Evolutionary conservation across 495 filamentous ascomycete species (phyloP), one percentile per base, ranked within the genome.

Genomic region (Hypoxylon cercidicola): DNA sequence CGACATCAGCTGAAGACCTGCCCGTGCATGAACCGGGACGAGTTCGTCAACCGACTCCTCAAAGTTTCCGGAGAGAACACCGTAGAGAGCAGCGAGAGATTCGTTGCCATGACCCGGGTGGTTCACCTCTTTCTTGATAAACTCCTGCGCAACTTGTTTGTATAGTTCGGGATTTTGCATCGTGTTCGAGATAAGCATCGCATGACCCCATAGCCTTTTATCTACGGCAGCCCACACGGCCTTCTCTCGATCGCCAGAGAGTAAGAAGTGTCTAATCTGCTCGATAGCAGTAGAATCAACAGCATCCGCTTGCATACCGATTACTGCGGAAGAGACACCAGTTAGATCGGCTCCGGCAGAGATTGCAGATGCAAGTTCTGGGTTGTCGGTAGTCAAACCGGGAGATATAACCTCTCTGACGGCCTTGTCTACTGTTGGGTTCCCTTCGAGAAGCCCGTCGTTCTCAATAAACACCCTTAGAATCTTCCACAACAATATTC

Each of bases 141-240:
- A 99, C 62, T 98, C 93, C 67, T 96, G 92, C 1, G 91, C 87
- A 16, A 98, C 93, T 68, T 96, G 91, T 73, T 92, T 97, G 86
- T 93, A 97, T 4, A 88, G 72, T 10, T 83, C 79, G 5, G 78
- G 78, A 0, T 78, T 81, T 13, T 69, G 62, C 18, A 94, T 84
- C 1, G 94, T 94, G 32, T 90, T 93, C 15, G 96, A 87, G 41
- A 99, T 87, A 35, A 98, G 84, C 82, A 99, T 88, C 8, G 96
- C 96, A 77, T 99, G 96, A 10, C 90, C 94, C 96, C 96, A 99
- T 3, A 98, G 79, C 35, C 92, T 87, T 72, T 90, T 89, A 71
- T 99, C 96, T n/a, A 91, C 93, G 6, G 96, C 96, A 56, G 87
- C 81, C 95, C 95, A 98, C 10, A 96, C 89, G 2, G 96, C 96